These are phyloP conservation scores for Zoysia japonica DNA, from an alignment of 176 grass and related monocot species.

Conservation along the genomic window DNA sequence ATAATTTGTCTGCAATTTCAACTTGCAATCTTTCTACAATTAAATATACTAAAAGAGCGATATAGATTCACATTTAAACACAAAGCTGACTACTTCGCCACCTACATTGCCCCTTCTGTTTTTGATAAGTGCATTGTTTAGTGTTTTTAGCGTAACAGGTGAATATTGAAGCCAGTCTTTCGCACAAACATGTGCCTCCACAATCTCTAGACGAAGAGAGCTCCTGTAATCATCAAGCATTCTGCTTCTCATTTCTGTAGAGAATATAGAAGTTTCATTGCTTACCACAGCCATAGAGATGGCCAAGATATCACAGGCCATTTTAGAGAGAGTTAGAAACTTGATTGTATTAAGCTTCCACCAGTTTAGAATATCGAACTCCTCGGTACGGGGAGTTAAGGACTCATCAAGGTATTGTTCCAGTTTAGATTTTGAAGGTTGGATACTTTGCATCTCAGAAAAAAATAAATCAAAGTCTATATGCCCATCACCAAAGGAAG, in stretches of 20 bases:
- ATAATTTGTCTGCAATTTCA: neutral
- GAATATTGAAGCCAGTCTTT: conserved; percentile 79
- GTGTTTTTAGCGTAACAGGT: conserved; percentile 23
- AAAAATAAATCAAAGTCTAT: conserved; percentile 82
- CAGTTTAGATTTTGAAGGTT: conserved; percentile 63
- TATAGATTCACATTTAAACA: neutral
- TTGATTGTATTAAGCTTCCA: conserved; percentile 82
- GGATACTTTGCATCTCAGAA: conserved; percentile 65
- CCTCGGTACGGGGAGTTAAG: conserved; percentile 62
- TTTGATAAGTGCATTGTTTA: conserved; percentile 39
- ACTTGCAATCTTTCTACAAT: conserved; percentile 32
- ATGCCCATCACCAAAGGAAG: conserved; percentile 49
- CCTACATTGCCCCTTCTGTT: conserved; percentile 41
- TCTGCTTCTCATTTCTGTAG: conserved; percentile 56
- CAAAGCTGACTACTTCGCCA: neutral
- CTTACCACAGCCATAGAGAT: conserved; percentile 78
- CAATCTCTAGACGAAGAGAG: conserved; percentile 62
- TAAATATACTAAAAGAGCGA: conserved; percentile 11
- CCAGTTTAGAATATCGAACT: conserved; percentile 82
- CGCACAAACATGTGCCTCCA: conserved; percentile 69
- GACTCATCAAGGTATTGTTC: conserved; percentile 85
- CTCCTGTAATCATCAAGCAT: conserved; percentile 85
- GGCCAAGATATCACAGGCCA: conserved; percentile 72
- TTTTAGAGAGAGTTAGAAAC: conserved; percentile 75
- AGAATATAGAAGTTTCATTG: conserved; percentile 59